These are phyloP conservation scores for Grifola frondosa DNA, from an alignment of 1,284 basidiomycete genomes.

Conservation along the genomic window DNA sequence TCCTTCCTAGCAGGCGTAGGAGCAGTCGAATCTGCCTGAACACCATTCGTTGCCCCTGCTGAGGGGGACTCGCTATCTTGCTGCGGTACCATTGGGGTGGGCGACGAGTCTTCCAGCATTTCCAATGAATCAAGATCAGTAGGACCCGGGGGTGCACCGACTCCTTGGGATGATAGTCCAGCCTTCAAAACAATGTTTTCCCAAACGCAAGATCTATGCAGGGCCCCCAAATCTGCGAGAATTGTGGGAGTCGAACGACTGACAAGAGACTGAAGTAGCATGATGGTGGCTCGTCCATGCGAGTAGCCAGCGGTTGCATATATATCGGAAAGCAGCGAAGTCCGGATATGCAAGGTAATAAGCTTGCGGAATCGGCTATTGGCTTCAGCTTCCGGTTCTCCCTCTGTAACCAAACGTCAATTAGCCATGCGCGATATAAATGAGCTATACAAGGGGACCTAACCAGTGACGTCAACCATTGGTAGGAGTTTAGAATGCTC, in stretches of 20 bases:
- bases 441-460: conserved; percentile 7
- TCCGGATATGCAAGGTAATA: conserved; percentile 76
- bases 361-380: conserved; percentile 75
- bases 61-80: too few species aligned
- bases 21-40: conserved; percentile 10
- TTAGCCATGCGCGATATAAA: not conserved
- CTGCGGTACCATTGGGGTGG: too few species aligned
- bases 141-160: conserved; percentile 44
- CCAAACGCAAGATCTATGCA: conserved; percentile 87
- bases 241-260: conserved; percentile 62
- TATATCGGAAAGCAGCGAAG: conserved; percentile 86
- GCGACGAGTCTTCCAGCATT: conserved; percentile 33
- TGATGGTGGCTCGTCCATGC: conserved; percentile 77
- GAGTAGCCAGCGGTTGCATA: conserved; percentile 84
- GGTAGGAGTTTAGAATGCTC: conserved; percentile 60
- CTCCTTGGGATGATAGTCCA: conserved; percentile 53
- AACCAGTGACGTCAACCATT: conserved; percentile 57
- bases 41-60: too few species aligned
- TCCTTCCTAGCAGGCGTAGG: not conserved
- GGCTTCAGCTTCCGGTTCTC: conserved; percentile 48
- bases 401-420: conserved; percentile 27
- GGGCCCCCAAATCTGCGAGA: conserved; percentile 72
- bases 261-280: conserved; percentile 77
- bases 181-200: conserved; percentile 81
- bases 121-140: conserved; percentile 3